phyloP scores from a whole-genome alignment of 2,329 filamentous ascomycete species.

The Acephala macrosclerotiorum region DNA sequence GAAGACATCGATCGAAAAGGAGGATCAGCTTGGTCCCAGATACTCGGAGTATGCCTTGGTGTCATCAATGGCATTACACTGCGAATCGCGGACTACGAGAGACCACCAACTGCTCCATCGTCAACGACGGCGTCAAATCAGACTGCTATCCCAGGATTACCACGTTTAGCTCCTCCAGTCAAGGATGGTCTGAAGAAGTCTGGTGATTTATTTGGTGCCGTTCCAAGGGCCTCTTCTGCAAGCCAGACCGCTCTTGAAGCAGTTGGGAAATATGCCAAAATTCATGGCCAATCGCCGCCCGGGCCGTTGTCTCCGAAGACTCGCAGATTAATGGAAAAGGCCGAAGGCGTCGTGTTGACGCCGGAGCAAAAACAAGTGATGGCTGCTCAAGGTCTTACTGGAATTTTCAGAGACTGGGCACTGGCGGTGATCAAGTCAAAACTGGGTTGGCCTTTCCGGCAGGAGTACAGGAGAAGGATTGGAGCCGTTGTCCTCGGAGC shows the following conservation, averaged over 20 bases:
- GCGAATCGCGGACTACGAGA: slow-evolving; percentile 68
- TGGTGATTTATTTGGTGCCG: slow-evolving; percentile 40
- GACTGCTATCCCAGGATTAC: slow-evolving; percentile 31
- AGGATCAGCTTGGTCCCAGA: slow-evolving; percentile 82
- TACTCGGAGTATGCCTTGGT: slow-evolving; percentile 73
- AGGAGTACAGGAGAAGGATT: slow-evolving; percentile 71
- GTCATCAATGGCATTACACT: slow-evolving; percentile 71
- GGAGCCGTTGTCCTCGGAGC: slow-evolving; percentile 74
- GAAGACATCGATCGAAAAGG: slow-evolving; percentile 85
- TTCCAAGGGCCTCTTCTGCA: slow-evolving; percentile 29
- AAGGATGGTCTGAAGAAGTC: slow-evolving; percentile 34
- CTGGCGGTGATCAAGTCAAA: slow-evolving; percentile 56
- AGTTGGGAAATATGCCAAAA: slow-evolving; percentile 40
- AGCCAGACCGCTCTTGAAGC: slow-evolving; percentile 30
- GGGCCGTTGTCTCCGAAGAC: slow-evolving; percentile 43
- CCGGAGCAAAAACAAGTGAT: slow-evolving; percentile 61
- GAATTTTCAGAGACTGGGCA: slow-evolving; percentile 56
- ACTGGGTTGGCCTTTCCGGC: slow-evolving; percentile 73
- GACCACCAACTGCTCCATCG: slow-evolving; percentile 40
- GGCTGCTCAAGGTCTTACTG: slow-evolving; percentile 56
- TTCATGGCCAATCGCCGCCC: slow-evolving; percentile 39
- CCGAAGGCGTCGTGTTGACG: slow-evolving; percentile 45
- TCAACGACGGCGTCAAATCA: slow-evolving; percentile 39
- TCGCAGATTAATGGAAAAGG: slow-evolving; percentile 50
- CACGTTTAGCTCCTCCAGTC: slow-evolving; percentile 38